Evolutionary conservation across 2,329 filamentous ascomycete genomes (phyloP).

Genomic region (Cercospora sp.): DNA sequence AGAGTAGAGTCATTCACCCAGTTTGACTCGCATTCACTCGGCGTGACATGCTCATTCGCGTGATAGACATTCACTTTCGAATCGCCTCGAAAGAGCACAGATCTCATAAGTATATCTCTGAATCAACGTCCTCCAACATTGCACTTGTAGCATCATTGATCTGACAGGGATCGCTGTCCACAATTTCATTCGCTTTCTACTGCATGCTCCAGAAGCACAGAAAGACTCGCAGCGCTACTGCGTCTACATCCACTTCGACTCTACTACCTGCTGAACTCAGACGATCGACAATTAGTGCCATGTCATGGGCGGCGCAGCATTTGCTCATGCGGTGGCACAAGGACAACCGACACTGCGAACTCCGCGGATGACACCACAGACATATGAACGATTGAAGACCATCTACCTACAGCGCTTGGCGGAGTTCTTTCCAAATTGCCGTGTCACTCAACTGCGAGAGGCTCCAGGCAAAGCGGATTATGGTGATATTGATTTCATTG

Average conservation of each 20-base stretch:
- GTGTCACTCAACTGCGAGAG: slow-evolving; percentile 63
- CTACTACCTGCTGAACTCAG: background rate
- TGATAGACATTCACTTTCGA: background rate
- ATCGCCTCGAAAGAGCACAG: background rate
- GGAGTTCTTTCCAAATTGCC: slow-evolving; percentile 50
- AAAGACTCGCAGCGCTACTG: background rate
- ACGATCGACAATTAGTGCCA: background rate
- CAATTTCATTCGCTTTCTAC: background rate
- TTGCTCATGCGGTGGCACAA: slow-evolving; percentile 46
- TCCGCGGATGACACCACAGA: slow-evolving; percentile 62
- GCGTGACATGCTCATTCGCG: background rate
- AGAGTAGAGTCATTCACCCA: background rate
- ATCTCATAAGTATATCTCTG: background rate
- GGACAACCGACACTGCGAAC: slow-evolving; percentile 53
- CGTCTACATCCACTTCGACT: background rate
- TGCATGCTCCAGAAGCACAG: background rate
- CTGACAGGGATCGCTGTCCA: background rate
- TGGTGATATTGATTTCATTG: slow-evolving; percentile 73
- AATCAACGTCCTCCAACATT: background rate
- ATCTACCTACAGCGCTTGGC: slow-evolving; percentile 50
- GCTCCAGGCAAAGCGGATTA: slow-evolving; percentile 66
- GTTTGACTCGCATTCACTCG: background rate
- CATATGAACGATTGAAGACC: slow-evolving; percentile 58
- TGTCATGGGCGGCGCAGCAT: slow-evolving; percentile 67
- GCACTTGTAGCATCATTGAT: background rate